These are phyloP conservation scores for Pseudogymnoascus verrucosus DNA, from an alignment of 2,329 filamentous ascomycete species.

Conservation along the genomic window DNA sequence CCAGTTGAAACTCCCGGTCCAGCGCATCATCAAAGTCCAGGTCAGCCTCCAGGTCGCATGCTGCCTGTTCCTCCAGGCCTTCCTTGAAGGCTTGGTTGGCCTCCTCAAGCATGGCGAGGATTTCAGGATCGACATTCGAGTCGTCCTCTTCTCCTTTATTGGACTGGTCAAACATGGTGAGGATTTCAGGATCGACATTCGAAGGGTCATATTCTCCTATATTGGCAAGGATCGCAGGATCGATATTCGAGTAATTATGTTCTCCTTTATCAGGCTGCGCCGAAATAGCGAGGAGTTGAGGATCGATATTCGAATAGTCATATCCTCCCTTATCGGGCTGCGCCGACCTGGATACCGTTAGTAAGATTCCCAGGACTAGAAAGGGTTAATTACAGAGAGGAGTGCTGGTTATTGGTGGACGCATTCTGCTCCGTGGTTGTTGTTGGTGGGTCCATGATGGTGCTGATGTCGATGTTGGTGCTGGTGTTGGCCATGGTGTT, in stretches of 20 bases:
- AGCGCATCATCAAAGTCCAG: neutral
- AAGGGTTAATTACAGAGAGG: neutral
- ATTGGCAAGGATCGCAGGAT: neutral
- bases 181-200: neutral
- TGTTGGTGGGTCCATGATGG: neutral
- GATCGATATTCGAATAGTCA: neutral
- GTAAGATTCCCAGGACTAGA: neutral
- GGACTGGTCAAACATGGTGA: neutral
- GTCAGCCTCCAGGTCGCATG: neutral
- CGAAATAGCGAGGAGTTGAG: neutral
- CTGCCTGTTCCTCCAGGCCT: neutral
- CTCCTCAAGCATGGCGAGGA: slow-evolving; percentile 2
- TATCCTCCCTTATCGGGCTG: neutral
- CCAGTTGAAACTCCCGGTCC: neutral
- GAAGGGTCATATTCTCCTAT: neutral
- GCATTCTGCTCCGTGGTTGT: neutral
- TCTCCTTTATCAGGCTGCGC: neutral
- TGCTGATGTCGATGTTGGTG: neutral
- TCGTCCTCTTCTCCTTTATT: neutral
- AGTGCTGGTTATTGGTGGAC: neutral
- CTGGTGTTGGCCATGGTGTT: neutral
- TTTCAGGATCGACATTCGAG: neutral
- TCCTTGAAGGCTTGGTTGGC: neutral
- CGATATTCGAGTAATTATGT: neutral
- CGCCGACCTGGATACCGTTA: neutral